These are phyloP conservation scores for Suhomyces atakaporum DNA, from an alignment of 1,139 yeast species.

Conservation along the genomic window DNA sequence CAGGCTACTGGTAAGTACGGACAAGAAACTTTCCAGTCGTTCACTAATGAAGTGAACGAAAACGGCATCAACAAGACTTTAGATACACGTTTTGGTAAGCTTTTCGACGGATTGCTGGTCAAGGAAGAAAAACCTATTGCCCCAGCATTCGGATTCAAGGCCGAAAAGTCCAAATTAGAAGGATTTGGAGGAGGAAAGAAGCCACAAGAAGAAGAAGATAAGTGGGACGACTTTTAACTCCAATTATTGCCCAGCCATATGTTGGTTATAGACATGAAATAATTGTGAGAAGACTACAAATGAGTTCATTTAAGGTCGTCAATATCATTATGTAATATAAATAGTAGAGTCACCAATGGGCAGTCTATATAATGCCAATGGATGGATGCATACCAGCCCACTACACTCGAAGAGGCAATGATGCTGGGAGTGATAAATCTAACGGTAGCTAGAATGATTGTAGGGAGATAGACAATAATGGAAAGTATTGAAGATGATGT, in stretches of 20 bases:
- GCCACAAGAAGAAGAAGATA: constrained; percentile 37
- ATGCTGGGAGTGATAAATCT: no score
- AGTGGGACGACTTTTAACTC: constrained; percentile 49
- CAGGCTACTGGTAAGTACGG: constrained; percentile 84
- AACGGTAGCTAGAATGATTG: no score
- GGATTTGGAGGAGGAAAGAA: constrained; percentile 48
- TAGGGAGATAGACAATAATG: no score
- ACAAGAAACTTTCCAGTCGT: constrained; percentile 61
- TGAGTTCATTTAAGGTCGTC: no score
- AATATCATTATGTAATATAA: no score
- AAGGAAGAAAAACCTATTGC: constrained; percentile 38
- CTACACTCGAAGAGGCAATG: constrained; percentile 4
- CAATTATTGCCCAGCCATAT: background rate
- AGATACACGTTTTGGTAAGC: constrained; percentile 56
- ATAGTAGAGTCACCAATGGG: no score
- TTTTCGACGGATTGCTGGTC: constrained; percentile 43
- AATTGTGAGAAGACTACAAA: background rate
- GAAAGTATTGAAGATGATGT: no score
- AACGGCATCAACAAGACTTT: constrained; percentile 38
- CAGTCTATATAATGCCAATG: no score
- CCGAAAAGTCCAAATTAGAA: constrained; percentile 55
- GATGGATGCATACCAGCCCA: background rate
- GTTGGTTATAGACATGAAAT: background rate
- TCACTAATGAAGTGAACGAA: constrained; percentile 51
- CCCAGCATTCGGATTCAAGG: constrained; percentile 75